Evolutionary conservation across 768 basidiomycete species (phyloP).

Genomic region (Panaeolus papilionaceus): DNA sequence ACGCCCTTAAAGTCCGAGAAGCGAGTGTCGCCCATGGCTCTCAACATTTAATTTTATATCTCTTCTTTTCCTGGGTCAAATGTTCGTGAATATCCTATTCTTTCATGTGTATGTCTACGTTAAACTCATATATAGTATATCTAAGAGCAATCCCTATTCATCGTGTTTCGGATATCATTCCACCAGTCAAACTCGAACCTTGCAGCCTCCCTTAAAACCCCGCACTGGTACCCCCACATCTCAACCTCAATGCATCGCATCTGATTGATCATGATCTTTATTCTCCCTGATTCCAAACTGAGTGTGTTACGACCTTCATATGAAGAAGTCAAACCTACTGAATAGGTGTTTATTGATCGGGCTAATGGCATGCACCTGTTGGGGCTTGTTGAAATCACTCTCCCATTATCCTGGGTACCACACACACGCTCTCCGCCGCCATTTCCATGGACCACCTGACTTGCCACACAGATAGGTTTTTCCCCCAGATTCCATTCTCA

Average conservation of each 20-base stretch:
- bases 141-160: neutral
- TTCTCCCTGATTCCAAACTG: constrained; percentile 9
- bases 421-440: constrained; percentile 14
- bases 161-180: neutral
- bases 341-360: constrained; percentile 13
- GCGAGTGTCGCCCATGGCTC: constrained; percentile 13
- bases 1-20: constrained; percentile 23
- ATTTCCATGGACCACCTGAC: constrained; percentile 11
- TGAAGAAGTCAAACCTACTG: constrained; percentile 11
- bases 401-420: constrained; percentile 18
- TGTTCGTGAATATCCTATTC: neutral
- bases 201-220: constrained; percentile 1
- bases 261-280: constrained; percentile 15
- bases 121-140: neutral
- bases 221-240: constrained; percentile 12
- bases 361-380: constrained; percentile 14
- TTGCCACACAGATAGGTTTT: neutral
- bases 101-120: constrained; percentile 5
- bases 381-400: constrained; percentile 17
- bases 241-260: constrained; percentile 9
- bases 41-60: constrained; percentile 10
- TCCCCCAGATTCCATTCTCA: neutral
- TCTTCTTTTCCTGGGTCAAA: constrained; percentile 8
- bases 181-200: neutral
- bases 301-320: neutral